These are phyloP conservation scores for Hymenoscyphus fraxineus DNA, from an alignment of 2,329 filamentous ascomycete genomes.

Conservation along the genomic window DNA sequence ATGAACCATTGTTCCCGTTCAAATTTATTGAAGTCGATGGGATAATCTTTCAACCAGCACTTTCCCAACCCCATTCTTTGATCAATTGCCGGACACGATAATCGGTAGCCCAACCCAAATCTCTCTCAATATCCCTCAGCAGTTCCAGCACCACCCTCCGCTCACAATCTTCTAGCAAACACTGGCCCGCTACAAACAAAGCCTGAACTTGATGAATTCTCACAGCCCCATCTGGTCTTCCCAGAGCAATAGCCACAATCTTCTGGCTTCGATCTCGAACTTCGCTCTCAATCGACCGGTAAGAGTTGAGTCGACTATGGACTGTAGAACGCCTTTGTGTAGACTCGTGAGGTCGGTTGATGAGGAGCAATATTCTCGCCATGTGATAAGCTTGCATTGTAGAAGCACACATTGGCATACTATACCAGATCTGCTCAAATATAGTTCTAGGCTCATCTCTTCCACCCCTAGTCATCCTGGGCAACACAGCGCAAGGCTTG, in stretches of 20 bases:
- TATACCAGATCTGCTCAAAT: conserved; percentile 59
- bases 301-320: conserved; percentile 51
- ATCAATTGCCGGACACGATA: conserved; percentile 54
- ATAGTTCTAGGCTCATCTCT: conserved; percentile 34
- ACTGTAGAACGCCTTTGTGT: conserved; percentile 49
- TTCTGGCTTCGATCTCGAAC: conserved; percentile 56
- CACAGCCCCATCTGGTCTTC: conserved; percentile 51
- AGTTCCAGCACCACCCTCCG: conserved; percentile 52
- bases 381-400: conserved; percentile 66
- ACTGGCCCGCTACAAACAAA: conserved; percentile 60
- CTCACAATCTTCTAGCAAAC: conserved; percentile 51
- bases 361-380: conserved; percentile 56
- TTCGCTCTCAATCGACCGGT: conserved; percentile 53
- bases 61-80: conserved; percentile 39
- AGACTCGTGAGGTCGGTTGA: conserved; percentile 56
- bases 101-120: conserved; percentile 61
- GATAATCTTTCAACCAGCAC: conserved; percentile 15
- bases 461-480: conserved; percentile 28
- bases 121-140: conserved; percentile 56
- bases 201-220: conserved; percentile 57
- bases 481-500: conserved; percentile 49
- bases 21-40: background rate
- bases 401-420: conserved; percentile 59
- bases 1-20: background rate
- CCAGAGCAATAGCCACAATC: conserved; percentile 57